phyloP scores from a whole-genome alignment of 768 basidiomycete genomes.

The Holtermanniella nyarrowii region DNA sequence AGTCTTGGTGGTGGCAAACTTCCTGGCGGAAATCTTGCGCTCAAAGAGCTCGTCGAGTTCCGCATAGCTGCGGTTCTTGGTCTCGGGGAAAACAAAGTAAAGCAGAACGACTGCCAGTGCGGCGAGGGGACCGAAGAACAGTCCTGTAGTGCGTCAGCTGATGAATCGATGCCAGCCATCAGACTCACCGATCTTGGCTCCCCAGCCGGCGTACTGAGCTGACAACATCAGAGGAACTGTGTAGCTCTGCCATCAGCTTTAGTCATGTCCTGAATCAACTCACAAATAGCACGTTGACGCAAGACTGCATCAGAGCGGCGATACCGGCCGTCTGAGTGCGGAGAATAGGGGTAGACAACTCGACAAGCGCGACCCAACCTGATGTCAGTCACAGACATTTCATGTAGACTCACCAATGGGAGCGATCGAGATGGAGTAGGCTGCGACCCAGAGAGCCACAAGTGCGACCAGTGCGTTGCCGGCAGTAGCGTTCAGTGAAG shows the following conservation, averaged over 20 bases:
- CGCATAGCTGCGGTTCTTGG: constrained; percentile 20
- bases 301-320: too few species aligned
- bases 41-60: constrained; percentile 39
- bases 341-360: too few species aligned
- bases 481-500: neutral
- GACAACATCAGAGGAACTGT: constrained; percentile 15
- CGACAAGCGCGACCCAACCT: too few species aligned
- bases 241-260: too few species aligned
- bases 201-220: constrained; percentile 15
- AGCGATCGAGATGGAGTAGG: constrained; percentile 5
- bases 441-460: constrained; percentile 6
- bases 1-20: constrained; percentile 26
- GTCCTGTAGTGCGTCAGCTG: neutral
- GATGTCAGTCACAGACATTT: too few species aligned
- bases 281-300: too few species aligned
- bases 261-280: too few species aligned
- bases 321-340: too few species aligned
- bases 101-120: constrained; percentile 2
- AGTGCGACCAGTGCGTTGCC: constrained; percentile 2
- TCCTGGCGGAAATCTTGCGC: constrained; percentile 26
- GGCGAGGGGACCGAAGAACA: constrained; percentile 11
- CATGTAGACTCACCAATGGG: too few species aligned
- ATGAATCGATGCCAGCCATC: neutral
- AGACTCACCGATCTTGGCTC: constrained; percentile 13
- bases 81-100: constrained; percentile 18